These are phyloP conservation scores for Gaillardinia entomophila DNA, from an alignment of 805 yeast species.

Conservation along the genomic window DNA sequence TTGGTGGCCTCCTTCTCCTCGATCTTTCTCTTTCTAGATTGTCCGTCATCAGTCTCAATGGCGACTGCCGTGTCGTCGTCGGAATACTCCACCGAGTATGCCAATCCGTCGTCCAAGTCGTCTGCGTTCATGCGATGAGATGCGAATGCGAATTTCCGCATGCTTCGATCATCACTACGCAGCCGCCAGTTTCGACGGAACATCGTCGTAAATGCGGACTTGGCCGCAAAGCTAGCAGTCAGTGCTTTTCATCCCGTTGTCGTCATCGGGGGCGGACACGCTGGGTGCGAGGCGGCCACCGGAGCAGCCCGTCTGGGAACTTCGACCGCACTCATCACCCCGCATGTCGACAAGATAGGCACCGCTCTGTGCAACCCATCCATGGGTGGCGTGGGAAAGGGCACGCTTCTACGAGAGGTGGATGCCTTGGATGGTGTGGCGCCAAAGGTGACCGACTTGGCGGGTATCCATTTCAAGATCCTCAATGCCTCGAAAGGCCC, in stretches of 20 bases:
- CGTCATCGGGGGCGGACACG: slow-evolving; percentile 97
- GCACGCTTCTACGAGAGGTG: slow-evolving; percentile 84
- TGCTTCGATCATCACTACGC: not conserved
- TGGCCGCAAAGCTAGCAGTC: slow-evolving; percentile 19
- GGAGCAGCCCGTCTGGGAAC: slow-evolving; percentile 87
- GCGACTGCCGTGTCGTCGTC: slow-evolving; percentile 27
- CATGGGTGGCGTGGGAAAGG: slow-evolving; percentile 98
- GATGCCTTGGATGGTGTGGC: slow-evolving; percentile 96
- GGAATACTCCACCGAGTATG: slow-evolving; percentile 45
- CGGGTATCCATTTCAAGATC: slow-evolving; percentile 89
- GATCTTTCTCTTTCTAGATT: slow-evolving; percentile 4
- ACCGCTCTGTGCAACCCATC: slow-evolving; percentile 96
- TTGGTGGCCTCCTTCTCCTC: slow-evolving; percentile 4
- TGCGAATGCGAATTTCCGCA: not conserved
- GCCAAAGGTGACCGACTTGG: slow-evolving; percentile 77
- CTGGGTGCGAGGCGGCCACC: slow-evolving; percentile 96
- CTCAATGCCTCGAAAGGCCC: slow-evolving; percentile 85
- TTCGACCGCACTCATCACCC: slow-evolving; percentile 68
- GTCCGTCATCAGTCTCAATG: slow-evolving; percentile 20
- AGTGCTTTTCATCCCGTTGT: slow-evolving; percentile 56
- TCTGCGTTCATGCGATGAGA: slow-evolving; percentile 37
- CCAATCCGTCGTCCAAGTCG: slow-evolving; percentile 76
- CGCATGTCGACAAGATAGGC: slow-evolving; percentile 69
- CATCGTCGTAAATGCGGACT: slow-evolving; percentile 31
- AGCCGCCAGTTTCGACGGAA: slow-evolving; percentile 4